Base-by-base conservation (phyloP, 2,329 filamentous ascomycete species). In the Botrytis paeoniae region DNA sequence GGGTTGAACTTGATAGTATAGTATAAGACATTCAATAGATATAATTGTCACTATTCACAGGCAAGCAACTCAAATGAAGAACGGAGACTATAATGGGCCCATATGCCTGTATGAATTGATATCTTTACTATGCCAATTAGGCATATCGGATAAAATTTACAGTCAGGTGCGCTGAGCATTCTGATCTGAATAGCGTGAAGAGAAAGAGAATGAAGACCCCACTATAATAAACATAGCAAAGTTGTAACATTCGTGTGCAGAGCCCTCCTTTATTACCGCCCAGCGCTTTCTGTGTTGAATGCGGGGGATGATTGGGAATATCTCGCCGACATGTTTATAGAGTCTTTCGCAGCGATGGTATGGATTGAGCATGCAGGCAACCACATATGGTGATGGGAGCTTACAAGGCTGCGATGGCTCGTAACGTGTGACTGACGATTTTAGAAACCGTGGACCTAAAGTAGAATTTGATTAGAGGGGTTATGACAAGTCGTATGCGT, bases 381-480 rank as follows among this genome's bases (percentile, higher is more conserved):
- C 48, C 70, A 60, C 25, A n/a, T 41, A 18, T 60, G 70, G 25
- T 32, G 62, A 41, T 68, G 25, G 22, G 39, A 39, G 48, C 70
- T 60, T 48, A 48, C 43, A 48, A 22, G 22, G 45, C 62, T 68
- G 70, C 54, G 43, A 45, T 60, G 22, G 62, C 69, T 70, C 69
- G n/a, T 29, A n/a, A 51, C 43, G 48, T 64, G 45, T 41, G 61
- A 41, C 29, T 59, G 32, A 79, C 78, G 80, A 79, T 80, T 80
- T 86, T 89, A 89, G 85, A 89, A 90, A 83, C 91, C 88, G 84
- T 89, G 88, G 84, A 89, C 86, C 84, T 86, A 69, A 66, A 39
- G 43, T 29, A 41, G 39, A 63, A 63, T 63, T 74, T 70, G 29
- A 25, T 57, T 54, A 57, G 65, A 57, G 20, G 39, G n/a, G 62